Conservation (phyloP, 2,329 filamentous ascomycete genomes). For the Periconia macrospinosa region DNA sequence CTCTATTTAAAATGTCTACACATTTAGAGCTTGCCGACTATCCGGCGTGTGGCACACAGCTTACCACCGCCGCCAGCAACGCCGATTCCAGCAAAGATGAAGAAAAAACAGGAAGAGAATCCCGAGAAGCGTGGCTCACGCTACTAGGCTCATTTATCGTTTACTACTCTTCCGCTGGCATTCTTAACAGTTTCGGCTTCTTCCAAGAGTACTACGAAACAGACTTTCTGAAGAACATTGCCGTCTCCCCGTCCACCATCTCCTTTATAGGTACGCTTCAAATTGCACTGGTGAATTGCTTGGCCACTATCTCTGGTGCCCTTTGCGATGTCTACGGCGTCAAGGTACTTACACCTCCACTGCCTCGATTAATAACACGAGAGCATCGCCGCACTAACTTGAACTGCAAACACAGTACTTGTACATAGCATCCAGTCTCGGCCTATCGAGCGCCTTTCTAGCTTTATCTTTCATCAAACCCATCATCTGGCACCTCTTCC, state of each 20-base stretch:
- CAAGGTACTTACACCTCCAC: too few species aligned
- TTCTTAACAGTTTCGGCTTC: slow-evolving; percentile 48
- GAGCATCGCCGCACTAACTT: slow-evolving; percentile 29
- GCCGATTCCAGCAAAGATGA: too few species aligned
- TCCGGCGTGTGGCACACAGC: too few species aligned
- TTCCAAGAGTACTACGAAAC: slow-evolving; percentile 50
- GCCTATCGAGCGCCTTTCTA: slow-evolving; percentile 21
- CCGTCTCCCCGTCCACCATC: slow-evolving; percentile 39
- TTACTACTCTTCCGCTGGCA: slow-evolving; percentile 44
- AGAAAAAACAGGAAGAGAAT: too few species aligned
- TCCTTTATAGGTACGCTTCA: slow-evolving; percentile 50
- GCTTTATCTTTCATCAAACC: slow-evolving; percentile 25
- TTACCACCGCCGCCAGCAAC: too few species aligned
- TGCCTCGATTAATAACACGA: slow-evolving; percentile 15
- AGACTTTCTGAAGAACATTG: slow-evolving; percentile 30
- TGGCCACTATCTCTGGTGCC: slow-evolving; percentile 63
- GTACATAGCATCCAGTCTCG: slow-evolving; percentile 27
- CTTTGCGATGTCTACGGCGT: slow-evolving; percentile 66
- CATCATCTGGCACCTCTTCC: slow-evolving; percentile 46
- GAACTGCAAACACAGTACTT: too few species aligned
- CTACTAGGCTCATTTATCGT: slow-evolving; percentile 41
- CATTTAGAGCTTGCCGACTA: too few species aligned
- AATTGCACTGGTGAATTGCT: slow-evolving; percentile 51
- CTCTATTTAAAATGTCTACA: too few species aligned
- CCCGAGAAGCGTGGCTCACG: slow-evolving; percentile 33